These are phyloP conservation scores for Zygoascus flipseniorum DNA, from an alignment of 805 yeast species.

Conservation along the genomic window DNA sequence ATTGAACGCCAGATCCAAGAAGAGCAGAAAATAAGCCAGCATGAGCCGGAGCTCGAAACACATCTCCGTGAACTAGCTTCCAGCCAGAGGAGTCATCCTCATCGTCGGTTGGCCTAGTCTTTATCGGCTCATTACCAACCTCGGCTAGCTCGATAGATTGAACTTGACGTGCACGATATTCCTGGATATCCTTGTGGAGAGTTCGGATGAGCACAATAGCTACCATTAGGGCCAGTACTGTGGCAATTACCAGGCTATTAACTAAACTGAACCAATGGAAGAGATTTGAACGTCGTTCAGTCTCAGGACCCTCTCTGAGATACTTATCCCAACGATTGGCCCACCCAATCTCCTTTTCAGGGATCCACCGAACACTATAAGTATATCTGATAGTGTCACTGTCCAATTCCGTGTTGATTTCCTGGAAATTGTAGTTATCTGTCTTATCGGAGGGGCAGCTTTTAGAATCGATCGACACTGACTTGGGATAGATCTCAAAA, in stretches of 20 bases:
- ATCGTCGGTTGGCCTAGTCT: slow-evolving; percentile 7
- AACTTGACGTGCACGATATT: background rate
- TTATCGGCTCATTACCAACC: slow-evolving; percentile 7
- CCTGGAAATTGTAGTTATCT: slow-evolving; percentile 48
- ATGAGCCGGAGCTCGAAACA: slow-evolving; percentile 42
- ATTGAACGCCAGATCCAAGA: slow-evolving; percentile 69
- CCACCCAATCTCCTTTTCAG: slow-evolving; percentile 59
- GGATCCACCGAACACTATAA: slow-evolving; percentile 83
- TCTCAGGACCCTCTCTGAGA: slow-evolving; percentile 34
- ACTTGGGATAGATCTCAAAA: slow-evolving; percentile 81
- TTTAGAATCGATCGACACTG: slow-evolving; percentile 45
- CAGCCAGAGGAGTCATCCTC: slow-evolving; percentile 34
- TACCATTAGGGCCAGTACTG: slow-evolving; percentile 53
- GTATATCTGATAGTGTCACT: slow-evolving; percentile 49
- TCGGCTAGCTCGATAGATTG: background rate
- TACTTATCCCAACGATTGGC: slow-evolving; percentile 67
- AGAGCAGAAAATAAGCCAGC: slow-evolving; percentile 46
- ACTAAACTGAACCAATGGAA: slow-evolving; percentile 75
- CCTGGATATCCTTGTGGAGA: slow-evolving; percentile 42
- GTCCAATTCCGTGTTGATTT: slow-evolving; percentile 30
- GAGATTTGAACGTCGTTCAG: slow-evolving; percentile 24
- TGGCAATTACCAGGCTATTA: slow-evolving; percentile 59
- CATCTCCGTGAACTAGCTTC: slow-evolving; percentile 48
- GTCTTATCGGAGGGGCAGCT: slow-evolving; percentile 65
- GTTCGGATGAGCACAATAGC: slow-evolving; percentile 54